Conservation (phyloP, 2,329 filamentous ascomycete species). For the Apiospora marii region DNA sequence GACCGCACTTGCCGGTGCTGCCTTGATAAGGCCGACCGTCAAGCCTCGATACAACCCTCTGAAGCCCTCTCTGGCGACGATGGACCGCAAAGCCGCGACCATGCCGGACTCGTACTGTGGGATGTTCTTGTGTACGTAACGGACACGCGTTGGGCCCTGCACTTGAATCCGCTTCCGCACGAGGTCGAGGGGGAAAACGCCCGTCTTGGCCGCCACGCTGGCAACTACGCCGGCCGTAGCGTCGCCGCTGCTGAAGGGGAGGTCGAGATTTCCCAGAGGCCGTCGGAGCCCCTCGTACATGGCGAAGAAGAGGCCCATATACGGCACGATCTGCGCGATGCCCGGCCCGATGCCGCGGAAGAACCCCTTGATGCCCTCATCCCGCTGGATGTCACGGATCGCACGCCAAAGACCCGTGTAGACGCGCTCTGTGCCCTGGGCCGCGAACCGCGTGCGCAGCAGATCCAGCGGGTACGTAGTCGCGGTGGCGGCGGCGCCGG, state of each 20-base stretch:
- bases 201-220: constrained; percentile 84
- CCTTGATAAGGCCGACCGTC: constrained; percentile 88
- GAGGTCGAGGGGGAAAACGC: constrained; percentile 91
- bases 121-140: constrained; percentile 87
- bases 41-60: constrained; percentile 88
- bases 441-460: constrained; percentile 93
- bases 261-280: constrained; percentile 59
- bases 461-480: constrained; percentile 93
- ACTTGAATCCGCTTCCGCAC: constrained; percentile 94
- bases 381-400: constrained; percentile 73
- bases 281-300: constrained; percentile 81
- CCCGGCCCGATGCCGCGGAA: constrained; percentile 87
- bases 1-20: constrained; percentile 89
- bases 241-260: constrained; percentile 81
- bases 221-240: constrained; percentile 83
- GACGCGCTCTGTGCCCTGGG: constrained; percentile 82
- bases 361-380: constrained; percentile 82
- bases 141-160: constrained; percentile 82
- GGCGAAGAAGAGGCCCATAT: constrained; percentile 97
- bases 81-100: constrained; percentile 69
- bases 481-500: constrained; percentile 83
- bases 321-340: constrained; percentile 87
- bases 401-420: constrained; percentile 77
- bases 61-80: constrained; percentile 76
- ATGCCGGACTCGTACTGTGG: constrained; percentile 80